Percentiles rank a stretch among this genome's conserved stretches.
Conservation (phyloP, 2,329 filamentous ascomycete species). For the Cladosporium sp. region DNA sequence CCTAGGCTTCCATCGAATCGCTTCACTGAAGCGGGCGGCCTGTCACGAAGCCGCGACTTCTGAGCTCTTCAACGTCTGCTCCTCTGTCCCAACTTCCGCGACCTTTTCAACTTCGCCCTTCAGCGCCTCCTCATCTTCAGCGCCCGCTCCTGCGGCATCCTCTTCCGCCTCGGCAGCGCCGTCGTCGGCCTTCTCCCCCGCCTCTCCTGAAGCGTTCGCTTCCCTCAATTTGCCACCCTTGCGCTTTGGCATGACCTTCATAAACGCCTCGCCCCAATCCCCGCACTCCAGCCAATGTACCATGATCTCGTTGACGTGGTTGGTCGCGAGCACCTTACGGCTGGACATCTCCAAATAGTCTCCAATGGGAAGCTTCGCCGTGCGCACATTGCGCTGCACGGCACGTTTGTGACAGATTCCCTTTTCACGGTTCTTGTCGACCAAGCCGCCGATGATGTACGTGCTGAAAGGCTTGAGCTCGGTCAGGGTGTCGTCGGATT, state of each 20-base stretch:
- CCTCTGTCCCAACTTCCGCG: not conserved
- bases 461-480: constrained; percentile 79
- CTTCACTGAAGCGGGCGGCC: not conserved
- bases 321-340: constrained; percentile 80
- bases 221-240: constrained; percentile 69
- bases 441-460: constrained; percentile 89
- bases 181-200: constrained; percentile 14
- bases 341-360: constrained; percentile 89
- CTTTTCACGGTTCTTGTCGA: constrained; percentile 95
- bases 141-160: constrained; percentile 13
- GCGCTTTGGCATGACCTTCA: constrained; percentile 79
- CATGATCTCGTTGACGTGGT: constrained; percentile 97
- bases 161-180: constrained; percentile 14
- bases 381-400: constrained; percentile 67
- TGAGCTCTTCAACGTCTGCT: not conserved
- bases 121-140: constrained; percentile 10
- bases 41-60: constrained; percentile 4
- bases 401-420: constrained; percentile 85
- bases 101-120: constrained; percentile 1
- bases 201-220: constrained; percentile 14
- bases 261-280: constrained; percentile 87
- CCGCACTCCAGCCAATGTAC: constrained; percentile 81
- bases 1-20: too few species aligned
- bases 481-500: constrained; percentile 79
- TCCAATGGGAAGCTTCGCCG: constrained; percentile 89